These are phyloP conservation scores for Smallanthus sonchifolius DNA, from an alignment of 129 eudicot species.

Conservation along the genomic window DNA sequence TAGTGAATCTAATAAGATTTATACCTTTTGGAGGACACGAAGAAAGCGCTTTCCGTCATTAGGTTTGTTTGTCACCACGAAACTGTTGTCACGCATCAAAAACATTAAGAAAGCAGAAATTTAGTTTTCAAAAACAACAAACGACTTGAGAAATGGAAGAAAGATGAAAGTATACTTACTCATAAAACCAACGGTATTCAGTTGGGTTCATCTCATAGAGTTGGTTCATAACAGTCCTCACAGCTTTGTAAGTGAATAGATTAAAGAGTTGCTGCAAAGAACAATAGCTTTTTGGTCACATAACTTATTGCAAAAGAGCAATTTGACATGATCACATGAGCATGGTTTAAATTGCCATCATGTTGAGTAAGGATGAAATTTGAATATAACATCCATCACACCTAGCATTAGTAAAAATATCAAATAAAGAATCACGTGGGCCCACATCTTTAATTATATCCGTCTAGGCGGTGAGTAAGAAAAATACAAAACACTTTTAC, in stretches of 20 bases:
- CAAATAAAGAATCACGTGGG: background rate
- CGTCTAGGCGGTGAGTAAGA: background rate
- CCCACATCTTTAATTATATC: background rate
- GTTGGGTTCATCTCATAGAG: slow-evolving; percentile 99
- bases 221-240: slow-evolving; percentile 91
- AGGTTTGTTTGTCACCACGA: slow-evolving; percentile 60
- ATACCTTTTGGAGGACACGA: slow-evolving; percentile 84
- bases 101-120: background rate
- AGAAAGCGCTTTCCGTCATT: slow-evolving; percentile 71
- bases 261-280: slow-evolving; percentile 75
- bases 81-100: slow-evolving; percentile 37
- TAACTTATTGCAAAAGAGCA: background rate
- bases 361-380: background rate
- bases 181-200: slow-evolving; percentile 80
- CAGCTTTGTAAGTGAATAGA: slow-evolving; percentile 95
- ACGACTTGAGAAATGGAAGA: background rate
- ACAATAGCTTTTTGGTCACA: slow-evolving; percentile 12
- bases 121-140: slow-evolving; percentile 4
- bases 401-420: background rate
- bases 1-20: background rate
- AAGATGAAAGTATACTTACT: slow-evolving; percentile 54
- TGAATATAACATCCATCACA: background rate
- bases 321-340: background rate
- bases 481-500: background rate
- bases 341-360: background rate